Evolutionary conservation across 2,329 filamentous ascomycete genomes (phyloP).

Genomic region (Aschersonia sp.): DNA sequence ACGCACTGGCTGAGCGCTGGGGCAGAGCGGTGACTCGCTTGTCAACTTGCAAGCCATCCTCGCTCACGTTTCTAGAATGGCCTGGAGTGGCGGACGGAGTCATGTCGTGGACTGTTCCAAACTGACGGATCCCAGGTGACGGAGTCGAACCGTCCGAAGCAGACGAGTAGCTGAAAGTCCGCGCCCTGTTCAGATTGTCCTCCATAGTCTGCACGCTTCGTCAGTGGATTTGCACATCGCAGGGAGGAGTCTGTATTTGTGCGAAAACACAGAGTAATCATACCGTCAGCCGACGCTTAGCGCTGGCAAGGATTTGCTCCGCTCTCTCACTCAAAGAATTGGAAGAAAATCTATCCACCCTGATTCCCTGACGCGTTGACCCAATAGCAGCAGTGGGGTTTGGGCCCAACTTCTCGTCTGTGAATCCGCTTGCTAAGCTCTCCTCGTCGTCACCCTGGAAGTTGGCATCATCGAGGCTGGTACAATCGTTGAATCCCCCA

Average conservation of each 20-base stretch:
- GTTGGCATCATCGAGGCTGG: slow-evolving; percentile 48
- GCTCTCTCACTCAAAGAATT: slow-evolving; percentile 67
- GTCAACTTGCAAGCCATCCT: slow-evolving; percentile 12
- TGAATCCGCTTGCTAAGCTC: slow-evolving; percentile 43
- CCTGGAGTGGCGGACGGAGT: slow-evolving; percentile 5
- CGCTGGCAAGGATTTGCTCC: slow-evolving; percentile 83
- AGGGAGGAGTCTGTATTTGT: too few relatives aligned
- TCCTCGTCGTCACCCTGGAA: slow-evolving; percentile 56
- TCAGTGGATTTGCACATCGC: neutral
- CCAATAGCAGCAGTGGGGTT: slow-evolving; percentile 5
- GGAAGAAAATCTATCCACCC: slow-evolving; percentile 52
- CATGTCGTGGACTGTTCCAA: slow-evolving; percentile 10
- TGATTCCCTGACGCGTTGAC: slow-evolving; percentile 6
- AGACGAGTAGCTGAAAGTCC: slow-evolving; percentile 38
- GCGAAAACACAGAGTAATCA: slow-evolving; percentile 16
- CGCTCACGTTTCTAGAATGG: slow-evolving; percentile 18
- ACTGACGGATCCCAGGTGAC: slow-evolving; percentile 23
- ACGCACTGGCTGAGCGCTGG: slow-evolving; percentile 49
- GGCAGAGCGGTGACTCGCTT: slow-evolving; percentile 19
- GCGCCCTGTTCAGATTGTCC: slow-evolving; percentile 69
- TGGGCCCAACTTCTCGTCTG: slow-evolving; percentile 26
- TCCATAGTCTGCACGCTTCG: slow-evolving; percentile 64
- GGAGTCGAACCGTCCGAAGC: slow-evolving; percentile 36
- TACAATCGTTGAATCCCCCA: slow-evolving; percentile 45
- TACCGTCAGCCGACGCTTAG: slow-evolving; percentile 78